Conservation (phyloP, 169 alveolate genomes). For the Perkinsus olseni region DNA sequence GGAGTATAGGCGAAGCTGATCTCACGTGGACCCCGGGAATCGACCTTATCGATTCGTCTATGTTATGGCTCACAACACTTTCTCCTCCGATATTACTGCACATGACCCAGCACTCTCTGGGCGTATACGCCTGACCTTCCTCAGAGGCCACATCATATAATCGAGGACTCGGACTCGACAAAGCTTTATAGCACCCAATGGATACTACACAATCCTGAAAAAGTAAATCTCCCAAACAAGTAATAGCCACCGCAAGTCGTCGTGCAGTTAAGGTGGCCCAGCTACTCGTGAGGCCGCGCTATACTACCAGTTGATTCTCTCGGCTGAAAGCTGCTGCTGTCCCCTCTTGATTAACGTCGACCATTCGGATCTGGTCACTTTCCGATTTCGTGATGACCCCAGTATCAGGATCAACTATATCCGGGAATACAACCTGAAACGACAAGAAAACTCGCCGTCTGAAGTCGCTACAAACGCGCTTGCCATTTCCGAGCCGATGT, state of each 20-base stretch:
- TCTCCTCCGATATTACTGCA: too few species aligned
- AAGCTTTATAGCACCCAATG: not conserved
- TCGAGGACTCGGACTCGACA: not conserved
- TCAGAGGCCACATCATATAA: not conserved
- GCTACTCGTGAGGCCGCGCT: too few species aligned
- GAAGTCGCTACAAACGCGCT: too few species aligned
- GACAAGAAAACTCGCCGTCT: not conserved
- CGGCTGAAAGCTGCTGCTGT: not conserved
- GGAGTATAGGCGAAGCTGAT: too few species aligned
- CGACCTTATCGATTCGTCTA: too few species aligned
- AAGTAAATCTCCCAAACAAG: too few species aligned
- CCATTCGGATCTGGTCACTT: not conserved
- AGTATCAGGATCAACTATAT: not conserved
- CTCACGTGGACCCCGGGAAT: too few species aligned
- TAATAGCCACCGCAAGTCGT: too few species aligned
- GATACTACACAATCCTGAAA: not conserved
- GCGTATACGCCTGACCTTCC: not conserved
- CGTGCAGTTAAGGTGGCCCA: too few species aligned
- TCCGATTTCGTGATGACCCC: not conserved
- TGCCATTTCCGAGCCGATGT: too few species aligned
- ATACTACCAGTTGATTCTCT: not conserved
- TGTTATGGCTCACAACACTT: too few species aligned
- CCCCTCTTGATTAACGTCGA: not conserved
- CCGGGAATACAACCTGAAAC: not conserved
- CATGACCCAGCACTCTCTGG: not conserved